These are phyloP conservation scores for Babesia caballi DNA, from an alignment of 169 alveolate genomes.

Conservation along the genomic window DNA sequence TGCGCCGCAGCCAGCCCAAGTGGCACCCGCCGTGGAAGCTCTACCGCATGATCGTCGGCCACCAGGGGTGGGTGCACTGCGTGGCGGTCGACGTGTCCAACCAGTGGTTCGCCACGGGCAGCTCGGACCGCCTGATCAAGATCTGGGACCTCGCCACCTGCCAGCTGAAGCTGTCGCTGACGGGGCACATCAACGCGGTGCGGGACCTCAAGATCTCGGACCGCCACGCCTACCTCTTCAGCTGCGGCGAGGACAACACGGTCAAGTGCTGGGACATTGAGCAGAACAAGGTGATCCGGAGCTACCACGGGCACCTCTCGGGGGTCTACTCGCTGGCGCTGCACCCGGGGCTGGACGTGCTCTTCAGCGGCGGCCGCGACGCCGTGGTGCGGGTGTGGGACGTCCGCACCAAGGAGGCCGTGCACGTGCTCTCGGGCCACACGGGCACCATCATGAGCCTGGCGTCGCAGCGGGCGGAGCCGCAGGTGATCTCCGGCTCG, in stretches of 20 bases:
- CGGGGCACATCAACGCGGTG: slow-evolving; percentile 96
- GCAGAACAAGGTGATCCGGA: slow-evolving; percentile 94
- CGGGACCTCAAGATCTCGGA: slow-evolving; percentile 90
- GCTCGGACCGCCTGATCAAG: slow-evolving; percentile 95
- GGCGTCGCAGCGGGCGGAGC: slow-evolving; percentile 90
- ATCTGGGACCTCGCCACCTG: slow-evolving; percentile 98
- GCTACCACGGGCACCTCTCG: slow-evolving; percentile 95
- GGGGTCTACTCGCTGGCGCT: slow-evolving; percentile 93
- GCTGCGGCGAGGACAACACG: slow-evolving; percentile 96
- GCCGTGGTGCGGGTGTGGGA: slow-evolving; percentile 98
- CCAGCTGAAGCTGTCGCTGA: slow-evolving; percentile 90
- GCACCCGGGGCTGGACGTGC: slow-evolving; percentile 95
- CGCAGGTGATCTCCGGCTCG: slow-evolving; percentile 95
- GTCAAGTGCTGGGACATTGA: slow-evolving; percentile 98
- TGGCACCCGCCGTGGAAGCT: slow-evolving; percentile 98
- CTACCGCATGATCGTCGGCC: slow-evolving; percentile 95
- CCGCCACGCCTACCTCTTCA: slow-evolving; percentile 96
- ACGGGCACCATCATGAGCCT: slow-evolving; percentile 90
- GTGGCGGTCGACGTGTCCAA: slow-evolving; percentile 95
- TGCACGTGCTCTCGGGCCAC: slow-evolving; percentile 93
- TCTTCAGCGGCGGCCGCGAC: slow-evolving; percentile 97
- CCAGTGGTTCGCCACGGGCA: slow-evolving; percentile 94
- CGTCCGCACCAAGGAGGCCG: slow-evolving; percentile 92
- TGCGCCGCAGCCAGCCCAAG: slow-evolving; percentile 70
- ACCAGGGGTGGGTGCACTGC: slow-evolving; percentile 98